Evolutionary conservation across 2,329 filamentous ascomycete genomes (phyloP), one percentile per base, ranked within the genome.

Genomic region (Fusarium dlaminii): DNA sequence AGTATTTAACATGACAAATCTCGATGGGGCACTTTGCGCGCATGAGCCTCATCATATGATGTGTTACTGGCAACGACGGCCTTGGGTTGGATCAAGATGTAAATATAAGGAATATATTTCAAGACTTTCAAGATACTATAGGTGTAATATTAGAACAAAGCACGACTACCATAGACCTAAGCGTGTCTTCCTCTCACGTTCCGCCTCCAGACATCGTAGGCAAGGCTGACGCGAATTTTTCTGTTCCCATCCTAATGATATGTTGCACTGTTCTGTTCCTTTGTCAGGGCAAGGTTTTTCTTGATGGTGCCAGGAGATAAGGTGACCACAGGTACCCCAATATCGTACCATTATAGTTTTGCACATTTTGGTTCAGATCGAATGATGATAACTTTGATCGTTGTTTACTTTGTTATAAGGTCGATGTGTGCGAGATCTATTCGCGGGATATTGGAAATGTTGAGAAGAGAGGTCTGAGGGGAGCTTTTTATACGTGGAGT

Each of bases 341-440:
- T 18, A 11, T 22, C 34, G 14, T 17, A 54, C 8, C 4, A 13
- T n/a, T 15, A 12, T 27, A 11, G 32, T 39, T 54, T 29, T 17
- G 14, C 34, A 39, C 34, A 37, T 54, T 29, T 29, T 17, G 5
- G 2, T 29, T n/a, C 1, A 4, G 4, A 9, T 22, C 10, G 3
- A 29, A 17, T n/a, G 5, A 27, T 54, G 3, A 2, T 10, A 18
- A 11, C 1, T 32, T 12, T 27, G 5, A 29, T 46, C 1, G 22
- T 32, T 18, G 8, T 32, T 18, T n/a, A 2, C 15, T 32, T 0
- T 29, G 5, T 15, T 3, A 17, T 22, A 22, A 22, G 6, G 1
- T 37, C 10, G 5, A 54, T 22, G 7, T 37, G 3, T 10, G 14
- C 3, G 3, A 6, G 8, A 3, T 8, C 0, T 17, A 2, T 8